Conservation (phyloP, 768 basidiomycete genomes). For the Lentinus brumalis region DNA sequence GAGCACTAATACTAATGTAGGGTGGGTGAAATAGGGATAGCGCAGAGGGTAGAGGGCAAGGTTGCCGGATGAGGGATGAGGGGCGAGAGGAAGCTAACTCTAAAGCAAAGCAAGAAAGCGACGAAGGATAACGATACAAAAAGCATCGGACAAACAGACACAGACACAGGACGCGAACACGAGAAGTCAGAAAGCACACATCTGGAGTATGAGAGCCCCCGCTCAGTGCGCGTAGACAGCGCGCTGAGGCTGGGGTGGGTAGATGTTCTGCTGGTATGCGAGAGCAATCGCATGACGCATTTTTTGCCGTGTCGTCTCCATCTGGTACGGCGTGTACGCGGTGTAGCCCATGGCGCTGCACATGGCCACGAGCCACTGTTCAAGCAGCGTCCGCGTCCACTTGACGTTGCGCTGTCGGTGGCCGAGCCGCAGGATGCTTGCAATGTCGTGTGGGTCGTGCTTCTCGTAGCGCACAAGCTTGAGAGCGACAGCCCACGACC, state of each 20-base stretch:
- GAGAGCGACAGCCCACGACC: constrained; percentile 72
- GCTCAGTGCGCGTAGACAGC: constrained; percentile 4
- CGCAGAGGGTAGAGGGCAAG: constrained; percentile 1
- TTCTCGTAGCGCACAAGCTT: constrained; percentile 70
- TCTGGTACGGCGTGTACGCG: constrained; percentile 45
- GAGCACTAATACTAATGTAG: constrained; percentile 20
- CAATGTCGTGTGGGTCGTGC: constrained; percentile 66
- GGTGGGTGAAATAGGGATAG: background rate
- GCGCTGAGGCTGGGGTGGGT: background rate
- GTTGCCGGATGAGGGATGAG: background rate
- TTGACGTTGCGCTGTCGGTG: constrained; percentile 49
- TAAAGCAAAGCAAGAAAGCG: constrained; percentile 5
- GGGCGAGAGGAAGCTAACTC: background rate
- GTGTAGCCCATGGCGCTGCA: constrained; percentile 70
- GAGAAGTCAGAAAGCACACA: background rate
- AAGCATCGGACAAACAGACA: background rate
- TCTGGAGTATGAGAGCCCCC: background rate
- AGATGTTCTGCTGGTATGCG: constrained; percentile 8
- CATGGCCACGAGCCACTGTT: constrained; percentile 55
- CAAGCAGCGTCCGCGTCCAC: constrained; percentile 58
- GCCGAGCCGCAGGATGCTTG: constrained; percentile 65
- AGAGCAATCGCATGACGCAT: constrained; percentile 56
- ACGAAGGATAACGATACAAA: constrained; percentile 18
- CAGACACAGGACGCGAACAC: background rate
- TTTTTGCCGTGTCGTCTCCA: constrained; percentile 47